phyloP scores from a whole-genome alignment of 176 grass and related monocot species.

The Carex scoparia region DNA sequence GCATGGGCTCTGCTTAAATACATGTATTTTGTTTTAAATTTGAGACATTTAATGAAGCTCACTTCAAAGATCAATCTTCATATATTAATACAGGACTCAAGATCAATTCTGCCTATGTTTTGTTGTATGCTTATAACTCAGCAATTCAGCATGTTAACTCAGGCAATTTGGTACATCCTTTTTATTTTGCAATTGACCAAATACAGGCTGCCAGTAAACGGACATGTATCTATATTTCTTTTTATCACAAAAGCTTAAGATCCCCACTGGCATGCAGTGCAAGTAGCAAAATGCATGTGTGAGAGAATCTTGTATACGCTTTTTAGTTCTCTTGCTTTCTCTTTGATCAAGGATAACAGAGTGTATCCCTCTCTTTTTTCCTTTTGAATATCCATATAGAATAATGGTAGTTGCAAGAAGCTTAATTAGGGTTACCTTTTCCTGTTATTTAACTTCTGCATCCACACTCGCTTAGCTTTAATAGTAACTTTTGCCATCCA shows the following conservation, averaged over 20 bases:
- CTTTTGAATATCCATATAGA: slow-evolving; percentile 6
- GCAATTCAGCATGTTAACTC: too few relatives aligned
- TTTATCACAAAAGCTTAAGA: background rate
- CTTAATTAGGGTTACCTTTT: background rate
- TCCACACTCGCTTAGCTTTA: background rate
- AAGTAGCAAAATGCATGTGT: background rate
- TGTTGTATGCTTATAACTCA: background rate
- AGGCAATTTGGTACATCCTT: background rate
- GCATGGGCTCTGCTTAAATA: background rate
- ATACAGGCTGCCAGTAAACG: background rate
- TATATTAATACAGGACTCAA: background rate
- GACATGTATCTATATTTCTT: background rate
- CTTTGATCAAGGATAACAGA: slow-evolving; percentile 3
- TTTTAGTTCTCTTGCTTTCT: slow-evolving; percentile 10
- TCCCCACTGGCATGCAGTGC: background rate
- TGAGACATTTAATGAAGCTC: background rate
- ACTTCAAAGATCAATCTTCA: background rate
- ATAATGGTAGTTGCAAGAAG: background rate
- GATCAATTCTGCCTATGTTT: background rate
- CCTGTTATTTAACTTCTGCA: background rate
- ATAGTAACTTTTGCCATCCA: background rate
- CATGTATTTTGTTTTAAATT: background rate
- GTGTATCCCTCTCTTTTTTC: background rate
- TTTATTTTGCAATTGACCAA: background rate
- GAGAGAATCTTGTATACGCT: slow-evolving; percentile 12